phyloP scores from a whole-genome alignment of 495 filamentous ascomycete species.

The Penicillium riverlandense region DNA sequence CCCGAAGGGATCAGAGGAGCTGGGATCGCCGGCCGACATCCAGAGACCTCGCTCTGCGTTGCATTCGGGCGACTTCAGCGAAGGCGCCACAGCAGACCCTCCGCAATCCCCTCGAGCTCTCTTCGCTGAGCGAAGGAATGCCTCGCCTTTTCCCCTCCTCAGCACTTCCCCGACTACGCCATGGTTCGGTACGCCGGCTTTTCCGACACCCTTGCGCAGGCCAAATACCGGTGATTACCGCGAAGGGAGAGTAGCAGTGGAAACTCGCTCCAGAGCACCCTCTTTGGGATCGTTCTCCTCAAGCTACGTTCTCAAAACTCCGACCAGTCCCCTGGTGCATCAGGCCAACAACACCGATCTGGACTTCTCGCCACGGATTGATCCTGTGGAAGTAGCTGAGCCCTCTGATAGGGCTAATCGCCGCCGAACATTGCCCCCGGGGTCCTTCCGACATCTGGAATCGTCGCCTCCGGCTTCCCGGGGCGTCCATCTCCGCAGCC shows the following conservation, averaged over 20 bases:
- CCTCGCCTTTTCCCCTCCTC: conserved; percentile 15
- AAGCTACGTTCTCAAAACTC: conserved; percentile 76
- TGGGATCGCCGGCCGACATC: conserved; percentile 48
- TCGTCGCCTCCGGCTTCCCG: conserved; percentile 20
- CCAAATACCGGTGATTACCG: conserved; percentile 6
- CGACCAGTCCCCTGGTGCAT: conserved; percentile 88
- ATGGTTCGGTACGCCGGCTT: conserved; percentile 35
- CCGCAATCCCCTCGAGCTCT: conserved; percentile 16
- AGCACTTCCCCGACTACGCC: conserved; percentile 42
- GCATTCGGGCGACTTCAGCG: conserved; percentile 82
- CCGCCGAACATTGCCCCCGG: conserved; percentile 55
- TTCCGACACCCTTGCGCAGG: conserved; percentile 9
- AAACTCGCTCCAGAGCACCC: conserved; percentile 41
- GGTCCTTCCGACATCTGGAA: conserved; percentile 40
- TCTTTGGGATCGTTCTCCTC: conserved; percentile 73
- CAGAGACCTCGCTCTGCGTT: conserved; percentile 81
- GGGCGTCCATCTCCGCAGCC: conserved; percentile 9
- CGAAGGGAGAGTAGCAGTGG: conserved; percentile 8
- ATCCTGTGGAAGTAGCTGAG: conserved; percentile 19
- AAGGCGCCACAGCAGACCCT: conserved; percentile 33
- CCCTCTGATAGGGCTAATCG: conserved; percentile 43
- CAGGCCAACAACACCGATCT: conserved; percentile 83
- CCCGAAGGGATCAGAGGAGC: conserved; percentile 12
- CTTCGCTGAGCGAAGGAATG: conserved; percentile 9
- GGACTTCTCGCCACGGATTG: conserved; percentile 49